Evolutionary conservation across 345 rosid species (phyloP), one percentile per base, ranked within the genome.

Genomic region (Murraya koenigii): DNA sequence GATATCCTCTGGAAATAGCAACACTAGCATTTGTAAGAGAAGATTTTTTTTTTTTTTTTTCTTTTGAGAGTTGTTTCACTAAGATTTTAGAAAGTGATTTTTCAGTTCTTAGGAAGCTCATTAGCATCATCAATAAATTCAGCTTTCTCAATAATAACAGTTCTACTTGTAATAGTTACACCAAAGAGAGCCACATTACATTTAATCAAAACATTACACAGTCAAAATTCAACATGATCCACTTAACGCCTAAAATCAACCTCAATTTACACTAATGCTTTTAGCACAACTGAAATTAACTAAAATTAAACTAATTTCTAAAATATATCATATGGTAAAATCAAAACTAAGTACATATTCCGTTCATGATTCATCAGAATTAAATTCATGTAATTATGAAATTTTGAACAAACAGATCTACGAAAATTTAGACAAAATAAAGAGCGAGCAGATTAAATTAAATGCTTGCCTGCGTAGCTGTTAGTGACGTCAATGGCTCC

Each of bases 401-500:
- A 35, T 4, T 39, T 74, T 68, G 1, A 75, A 23, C n/a, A 38
- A 8, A 15, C 79, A 82, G 78, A 73, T 10, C 41, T 71, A 63
- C 32, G 44, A 71, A 10, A 7, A 70, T 75, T 49, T 15, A 55
- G 35, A 52, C 39, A 5, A 3, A 39, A 47, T 19, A 23, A 73
- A 38, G 26, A 20, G 30, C 20, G 6, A 55, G n/a, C 28, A 59
- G 23, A 8, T 6, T 8, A 60, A 26, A 7, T 23, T 19, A 0
- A 19, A 0, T 36, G 14, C 10, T 30, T 6, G 91, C 97, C 97
- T 80, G 97, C 97, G 60, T 93, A 94, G 91, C 97, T 93, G 85
- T 93, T 94, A 69, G 97, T 90, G 79, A 91, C 98, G 59, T 94
- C 97, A 74, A 95, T 93, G 80, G 86, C 81, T 77, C 97, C 97